Conservation (phyloP, 805 yeast genomes). For the Clavispora phyllophila region DNA sequence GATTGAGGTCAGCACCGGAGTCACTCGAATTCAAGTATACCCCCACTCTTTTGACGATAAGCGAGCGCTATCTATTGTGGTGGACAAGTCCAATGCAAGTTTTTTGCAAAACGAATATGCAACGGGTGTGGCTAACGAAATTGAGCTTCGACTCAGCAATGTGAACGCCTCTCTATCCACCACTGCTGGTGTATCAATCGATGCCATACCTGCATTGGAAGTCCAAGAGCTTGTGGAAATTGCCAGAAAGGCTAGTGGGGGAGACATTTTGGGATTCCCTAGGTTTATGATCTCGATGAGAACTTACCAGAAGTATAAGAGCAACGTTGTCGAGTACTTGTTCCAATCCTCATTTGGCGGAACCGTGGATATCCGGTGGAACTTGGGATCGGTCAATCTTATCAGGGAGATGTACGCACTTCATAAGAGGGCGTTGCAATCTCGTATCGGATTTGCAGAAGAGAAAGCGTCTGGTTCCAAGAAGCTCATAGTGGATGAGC, state of each 20-base stretch:
- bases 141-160: constrained; percentile 59
- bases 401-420: constrained; percentile 90
- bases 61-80: constrained; percentile 61
- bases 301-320: constrained; percentile 54
- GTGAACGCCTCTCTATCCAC: constrained; percentile 65
- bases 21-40: constrained; percentile 58
- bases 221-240: constrained; percentile 53
- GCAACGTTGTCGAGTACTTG: constrained; percentile 56
- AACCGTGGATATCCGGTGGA: constrained; percentile 89
- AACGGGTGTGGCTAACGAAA: constrained; percentile 46
- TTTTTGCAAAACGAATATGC: constrained; percentile 46
- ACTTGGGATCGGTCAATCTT: constrained; percentile 83
- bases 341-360: constrained; percentile 80
- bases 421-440: constrained; percentile 67
- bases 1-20: constrained; percentile 56
- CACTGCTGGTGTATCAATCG: constrained; percentile 48
- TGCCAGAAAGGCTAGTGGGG: constrained; percentile 65
- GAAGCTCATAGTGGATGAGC: constrained; percentile 7
- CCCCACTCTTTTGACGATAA: constrained; percentile 80
- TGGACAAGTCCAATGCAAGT: constrained; percentile 51
- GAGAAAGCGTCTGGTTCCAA: constrained; percentile 16
- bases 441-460: constrained; percentile 44
- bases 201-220: constrained; percentile 37
- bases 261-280: constrained; percentile 76
- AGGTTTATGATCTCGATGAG: constrained; percentile 70